phyloP scores from a whole-genome alignment of 768 basidiomycete genomes.

The Mycena chlorophos region DNA sequence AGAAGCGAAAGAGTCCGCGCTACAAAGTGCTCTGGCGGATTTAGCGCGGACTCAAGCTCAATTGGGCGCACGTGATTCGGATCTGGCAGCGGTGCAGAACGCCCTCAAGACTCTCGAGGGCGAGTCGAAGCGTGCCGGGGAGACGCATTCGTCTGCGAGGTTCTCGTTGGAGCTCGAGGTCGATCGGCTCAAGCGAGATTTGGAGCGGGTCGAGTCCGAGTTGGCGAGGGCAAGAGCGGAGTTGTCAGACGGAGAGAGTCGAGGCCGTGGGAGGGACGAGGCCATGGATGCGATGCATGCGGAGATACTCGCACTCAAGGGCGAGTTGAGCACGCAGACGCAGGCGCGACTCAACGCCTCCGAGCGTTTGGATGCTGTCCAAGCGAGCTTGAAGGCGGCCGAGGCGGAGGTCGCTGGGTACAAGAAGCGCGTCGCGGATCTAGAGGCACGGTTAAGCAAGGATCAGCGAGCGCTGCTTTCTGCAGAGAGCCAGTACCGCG shows the following conservation, averaged over 20 bases:
- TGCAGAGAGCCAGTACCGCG: constrained; percentile 80
- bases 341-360: constrained; percentile 83
- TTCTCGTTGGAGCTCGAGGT: constrained; percentile 90
- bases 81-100: constrained; percentile 70
- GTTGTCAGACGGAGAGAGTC: constrained; percentile 63
- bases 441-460: constrained; percentile 80
- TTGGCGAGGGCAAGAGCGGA: constrained; percentile 70
- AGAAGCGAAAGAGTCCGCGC: constrained; percentile 69
- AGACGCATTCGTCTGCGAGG: constrained; percentile 77
- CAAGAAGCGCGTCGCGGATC: constrained; percentile 63
- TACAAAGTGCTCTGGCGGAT: constrained; percentile 63
- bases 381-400: constrained; percentile 58
- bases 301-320: constrained; percentile 78
- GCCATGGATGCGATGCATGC: constrained; percentile 73
- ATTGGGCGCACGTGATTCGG: constrained; percentile 71
- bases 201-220: constrained; percentile 80
- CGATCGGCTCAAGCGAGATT: constrained; percentile 81
- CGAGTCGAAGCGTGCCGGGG: constrained; percentile 79
- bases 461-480: constrained; percentile 73
- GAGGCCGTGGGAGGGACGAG: constrained; percentile 67
- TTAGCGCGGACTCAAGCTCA: constrained; percentile 62
- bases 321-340: constrained; percentile 79
- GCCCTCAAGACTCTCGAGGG: constrained; percentile 71
- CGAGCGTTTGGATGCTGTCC: constrained; percentile 82
- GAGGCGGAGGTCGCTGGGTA: constrained; percentile 67